These are phyloP conservation scores for Schwanniomyces vanrijiae DNA, from an alignment of 805 yeast species.

Conservation along the genomic window DNA sequence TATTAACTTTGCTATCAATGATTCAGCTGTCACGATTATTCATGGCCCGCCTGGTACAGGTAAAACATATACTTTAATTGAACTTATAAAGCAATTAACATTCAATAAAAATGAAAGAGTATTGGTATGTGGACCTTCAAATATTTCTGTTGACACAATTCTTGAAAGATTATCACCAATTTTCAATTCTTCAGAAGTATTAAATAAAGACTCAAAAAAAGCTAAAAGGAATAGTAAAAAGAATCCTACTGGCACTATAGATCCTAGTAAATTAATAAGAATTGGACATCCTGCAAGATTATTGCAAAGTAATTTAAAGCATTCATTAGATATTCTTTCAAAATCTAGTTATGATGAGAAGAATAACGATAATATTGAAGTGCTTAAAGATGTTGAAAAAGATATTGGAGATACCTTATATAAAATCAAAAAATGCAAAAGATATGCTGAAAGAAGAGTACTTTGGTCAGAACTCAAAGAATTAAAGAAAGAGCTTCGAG, in stretches of 20 bases:
- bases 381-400: constrained; percentile 63
- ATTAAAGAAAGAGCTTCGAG: constrained; percentile 66
- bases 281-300: constrained; percentile 94
- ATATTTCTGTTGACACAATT: constrained; percentile 88
- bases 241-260: constrained; percentile 4
- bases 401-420: constrained; percentile 68
- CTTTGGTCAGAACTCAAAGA: constrained; percentile 69
- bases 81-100: constrained; percentile 71
- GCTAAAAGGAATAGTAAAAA: constrained; percentile 26
- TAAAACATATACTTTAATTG: constrained; percentile 80
- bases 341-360: constrained; percentile 54
- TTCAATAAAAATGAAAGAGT: constrained; percentile 49
- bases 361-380: constrained; percentile 27
- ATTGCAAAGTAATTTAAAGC: constrained; percentile 56
- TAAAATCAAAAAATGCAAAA: constrained; percentile 58
- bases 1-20: constrained; percentile 58
- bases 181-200: constrained; percentile 15
- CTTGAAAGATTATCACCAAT: constrained; percentile 63
- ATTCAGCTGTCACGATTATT: constrained; percentile 57
- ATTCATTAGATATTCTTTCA: constrained; percentile 74
- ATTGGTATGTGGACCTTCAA: constrained; percentile 91
- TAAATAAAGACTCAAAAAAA: constrained; percentile 13
- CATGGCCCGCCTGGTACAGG: constrained; percentile 89
- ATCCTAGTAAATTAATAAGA: constrained; percentile 55
- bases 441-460: constrained; percentile 61